These are phyloP conservation scores for Rusavskia elegans DNA, from an alignment of 495 filamentous ascomycete genomes.

Conservation along the genomic window DNA sequence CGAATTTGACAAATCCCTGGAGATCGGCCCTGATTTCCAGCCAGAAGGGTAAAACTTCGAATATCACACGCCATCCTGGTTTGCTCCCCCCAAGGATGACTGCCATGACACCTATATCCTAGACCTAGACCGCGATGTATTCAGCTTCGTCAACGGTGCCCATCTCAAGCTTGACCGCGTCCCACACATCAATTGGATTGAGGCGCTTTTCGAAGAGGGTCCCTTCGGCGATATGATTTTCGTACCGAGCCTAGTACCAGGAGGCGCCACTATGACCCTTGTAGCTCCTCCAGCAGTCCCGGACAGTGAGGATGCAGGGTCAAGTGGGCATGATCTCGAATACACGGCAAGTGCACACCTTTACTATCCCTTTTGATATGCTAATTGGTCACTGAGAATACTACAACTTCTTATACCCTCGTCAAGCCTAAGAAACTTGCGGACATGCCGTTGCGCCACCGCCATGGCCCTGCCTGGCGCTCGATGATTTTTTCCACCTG, in stretches of 20 bases:
- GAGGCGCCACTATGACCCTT: background rate
- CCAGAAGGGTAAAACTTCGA: no score
- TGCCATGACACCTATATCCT: background rate
- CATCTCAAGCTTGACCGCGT: slow-evolving; percentile 6
- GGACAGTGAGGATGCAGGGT: background rate
- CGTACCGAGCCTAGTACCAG: background rate
- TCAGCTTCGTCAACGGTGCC: slow-evolving; percentile 2
- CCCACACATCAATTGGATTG: background rate
- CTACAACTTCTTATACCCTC: background rate
- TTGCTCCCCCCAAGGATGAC: no score
- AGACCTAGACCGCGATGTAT: slow-evolving; percentile 5
- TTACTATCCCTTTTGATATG: background rate
- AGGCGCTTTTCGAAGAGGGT: background rate
- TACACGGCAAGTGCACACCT: no score
- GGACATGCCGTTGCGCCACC: background rate
- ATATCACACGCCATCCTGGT: no score
- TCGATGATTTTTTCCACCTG: background rate
- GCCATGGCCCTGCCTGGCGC: slow-evolving; percentile 2
- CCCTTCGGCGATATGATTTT: background rate
- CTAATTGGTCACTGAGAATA: background rate
- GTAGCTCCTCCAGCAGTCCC: background rate
- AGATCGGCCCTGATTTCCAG: no score
- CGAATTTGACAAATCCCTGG: no score
- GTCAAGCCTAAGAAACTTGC: slow-evolving; percentile 1
- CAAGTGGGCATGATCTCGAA: no score